A percentile compares a stretch with the other conserved stretches of the same genome.
phyloP scores from a whole-genome alignment of 495 filamentous ascomycete species.

The Rhizodiscina lignyota region DNA sequence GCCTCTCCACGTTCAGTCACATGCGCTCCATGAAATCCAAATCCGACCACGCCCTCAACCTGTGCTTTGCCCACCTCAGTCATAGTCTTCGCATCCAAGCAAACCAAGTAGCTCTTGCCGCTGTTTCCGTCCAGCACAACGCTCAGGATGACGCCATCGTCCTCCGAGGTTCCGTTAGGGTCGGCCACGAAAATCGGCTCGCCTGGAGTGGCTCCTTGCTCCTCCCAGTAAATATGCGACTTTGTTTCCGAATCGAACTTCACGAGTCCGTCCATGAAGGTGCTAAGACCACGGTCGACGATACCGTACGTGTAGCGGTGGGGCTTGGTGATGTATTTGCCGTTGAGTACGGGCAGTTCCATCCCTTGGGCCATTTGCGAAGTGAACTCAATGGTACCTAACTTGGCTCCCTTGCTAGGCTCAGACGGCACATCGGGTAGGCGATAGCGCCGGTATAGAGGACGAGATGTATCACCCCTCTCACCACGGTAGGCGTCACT shows the following conservation, averaged over 20 bases:
- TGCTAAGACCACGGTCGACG: conserved; percentile 36
- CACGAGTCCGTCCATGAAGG: conserved; percentile 46
- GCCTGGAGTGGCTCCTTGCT: conserved; percentile 48
- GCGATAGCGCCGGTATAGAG: conserved; percentile 29
- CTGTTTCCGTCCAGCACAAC: conserved; percentile 50
- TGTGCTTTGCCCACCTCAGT: conserved; percentile 50
- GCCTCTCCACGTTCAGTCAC: no score
- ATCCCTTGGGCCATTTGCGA: background rate
- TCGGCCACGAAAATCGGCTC: conserved; percentile 58
- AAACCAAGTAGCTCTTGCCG: conserved; percentile 52
- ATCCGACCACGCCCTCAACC: conserved; percentile 39
- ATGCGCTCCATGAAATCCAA: conserved; percentile 62
- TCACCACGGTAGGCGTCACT: conserved; percentile 4
- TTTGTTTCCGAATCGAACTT: conserved; percentile 48
- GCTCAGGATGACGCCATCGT: conserved; percentile 57
- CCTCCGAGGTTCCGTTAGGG: conserved; percentile 31
- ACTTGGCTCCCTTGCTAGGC: background rate
- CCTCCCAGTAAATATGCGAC: conserved; percentile 33
- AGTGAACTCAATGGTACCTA: background rate
- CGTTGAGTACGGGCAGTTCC: conserved; percentile 46
- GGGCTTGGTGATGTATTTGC: conserved; percentile 29
- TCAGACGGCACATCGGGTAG: conserved; percentile 24
- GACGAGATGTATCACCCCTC: conserved; percentile 13
- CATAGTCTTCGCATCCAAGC: conserved; percentile 48
- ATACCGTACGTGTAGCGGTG: conserved; percentile 52